Evolutionary conservation across 129 eudicot genomes (phyloP).

Genomic region (Apium graveolens): DNA sequence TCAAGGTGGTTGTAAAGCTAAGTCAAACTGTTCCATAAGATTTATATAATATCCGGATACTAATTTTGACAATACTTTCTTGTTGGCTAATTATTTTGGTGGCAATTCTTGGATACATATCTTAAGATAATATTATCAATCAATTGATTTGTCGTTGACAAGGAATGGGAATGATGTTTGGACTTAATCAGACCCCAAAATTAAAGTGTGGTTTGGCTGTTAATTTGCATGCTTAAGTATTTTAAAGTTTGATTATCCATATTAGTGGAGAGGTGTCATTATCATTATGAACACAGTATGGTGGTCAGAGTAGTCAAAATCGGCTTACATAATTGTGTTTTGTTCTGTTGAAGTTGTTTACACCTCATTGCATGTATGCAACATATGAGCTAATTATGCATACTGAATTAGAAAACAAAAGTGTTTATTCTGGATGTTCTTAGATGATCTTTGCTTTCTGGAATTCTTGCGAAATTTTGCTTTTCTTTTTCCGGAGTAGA

Average conservation of each 20-base stretch:
- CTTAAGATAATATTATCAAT: neutral
- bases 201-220: neutral
- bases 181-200: neutral
- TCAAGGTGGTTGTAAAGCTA: constrained; percentile 50
- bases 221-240: neutral
- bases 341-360: neutral
- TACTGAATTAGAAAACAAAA: neutral
- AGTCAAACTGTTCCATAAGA: constrained; percentile 27
- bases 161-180: neutral
- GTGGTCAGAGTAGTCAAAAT: neutral
- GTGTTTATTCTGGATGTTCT: neutral
- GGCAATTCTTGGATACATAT: neutral
- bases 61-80: neutral
- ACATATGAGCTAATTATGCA: neutral
- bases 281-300: neutral
- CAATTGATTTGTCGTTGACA: neutral
- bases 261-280: neutral
- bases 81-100: constrained; percentile 1
- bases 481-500: neutral
- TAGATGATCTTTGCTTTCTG: neutral
- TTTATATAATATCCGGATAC: neutral
- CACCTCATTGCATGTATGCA: neutral
- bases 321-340: neutral
- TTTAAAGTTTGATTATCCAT: neutral
- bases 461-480: neutral